Percentiles rank a stretch among this genome's conserved stretches.
Conservation (phyloP, 352 stramenopile genomes). For the Phytophthora kernoviae region DNA sequence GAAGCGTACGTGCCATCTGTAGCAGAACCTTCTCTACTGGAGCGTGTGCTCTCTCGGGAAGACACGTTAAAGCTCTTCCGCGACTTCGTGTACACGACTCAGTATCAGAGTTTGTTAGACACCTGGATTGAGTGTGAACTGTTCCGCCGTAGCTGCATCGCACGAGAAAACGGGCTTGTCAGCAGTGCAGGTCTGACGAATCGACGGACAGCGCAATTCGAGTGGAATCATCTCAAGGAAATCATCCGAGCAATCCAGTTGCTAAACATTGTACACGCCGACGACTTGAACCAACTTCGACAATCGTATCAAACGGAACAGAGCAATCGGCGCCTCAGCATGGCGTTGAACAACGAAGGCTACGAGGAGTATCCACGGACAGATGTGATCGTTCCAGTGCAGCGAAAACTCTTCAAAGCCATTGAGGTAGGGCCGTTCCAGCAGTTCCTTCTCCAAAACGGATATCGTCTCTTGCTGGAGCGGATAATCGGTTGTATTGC, state of each 20-base stretch:
- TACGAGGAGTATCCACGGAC: constrained; percentile 74
- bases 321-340: constrained; percentile 67
- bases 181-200: constrained; percentile 29
- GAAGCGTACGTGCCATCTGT: constrained; percentile 46
- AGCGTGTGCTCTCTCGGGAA: constrained; percentile 73
- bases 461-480: constrained; percentile 73
- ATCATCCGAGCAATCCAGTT: constrained; percentile 65
- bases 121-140: constrained; percentile 88
- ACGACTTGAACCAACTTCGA: constrained; percentile 60
- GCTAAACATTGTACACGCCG: constrained; percentile 57
- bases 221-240: constrained; percentile 79
- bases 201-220: constrained; percentile 58
- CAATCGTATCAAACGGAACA: constrained; percentile 75
- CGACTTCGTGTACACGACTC: constrained; percentile 73
- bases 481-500: constrained; percentile 76
- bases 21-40: constrained; percentile 64
- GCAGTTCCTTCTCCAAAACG: constrained; percentile 74
- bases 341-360: constrained; percentile 62
- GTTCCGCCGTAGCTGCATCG: constrained; percentile 73
- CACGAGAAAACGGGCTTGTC: constrained; percentile 56
- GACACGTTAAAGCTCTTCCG: constrained; percentile 82
- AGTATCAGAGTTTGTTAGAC: constrained; percentile 69
- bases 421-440: constrained; percentile 81
- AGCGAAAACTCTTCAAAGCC: constrained; percentile 81
- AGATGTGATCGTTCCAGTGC: constrained; percentile 73